Conservation (phyloP, 1,284 basidiomycete species). For the Abortiporus biennis region DNA sequence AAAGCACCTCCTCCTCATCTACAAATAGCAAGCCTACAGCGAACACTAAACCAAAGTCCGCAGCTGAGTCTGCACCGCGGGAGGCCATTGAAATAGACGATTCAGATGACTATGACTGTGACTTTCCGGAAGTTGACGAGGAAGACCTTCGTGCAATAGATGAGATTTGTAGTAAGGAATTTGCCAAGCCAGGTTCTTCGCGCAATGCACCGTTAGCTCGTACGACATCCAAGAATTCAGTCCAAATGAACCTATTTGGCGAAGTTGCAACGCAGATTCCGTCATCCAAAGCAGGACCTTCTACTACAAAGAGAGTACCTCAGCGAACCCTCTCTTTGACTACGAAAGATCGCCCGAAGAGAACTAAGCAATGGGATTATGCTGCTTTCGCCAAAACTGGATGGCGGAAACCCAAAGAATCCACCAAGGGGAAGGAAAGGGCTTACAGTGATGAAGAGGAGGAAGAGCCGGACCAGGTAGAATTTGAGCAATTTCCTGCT, state of each 20-base stretch:
- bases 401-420: slow-evolving; percentile 42
- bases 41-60: slow-evolving; percentile 5
- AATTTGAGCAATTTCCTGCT: slow-evolving; percentile 80
- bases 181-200: slow-evolving; percentile 27
- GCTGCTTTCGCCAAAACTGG: slow-evolving; percentile 80
- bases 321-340: slow-evolving; percentile 33
- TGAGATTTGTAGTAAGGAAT: slow-evolving; percentile 34
- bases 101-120: slow-evolving; percentile 45
- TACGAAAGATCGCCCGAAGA: slow-evolving; percentile 45
- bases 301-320: slow-evolving; percentile 35
- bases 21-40: slow-evolving; percentile 8
- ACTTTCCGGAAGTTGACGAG: slow-evolving; percentile 47
- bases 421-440: slow-evolving; percentile 38
- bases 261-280: slow-evolving; percentile 33
- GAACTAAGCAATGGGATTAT: slow-evolving; percentile 82
- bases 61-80: slow-evolving; percentile 9
- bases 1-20: slow-evolving; percentile 5
- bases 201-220: slow-evolving; percentile 23
- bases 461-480: slow-evolving; percentile 50
- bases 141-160: slow-evolving; percentile 47
- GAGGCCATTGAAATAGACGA: slow-evolving; percentile 32
- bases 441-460: slow-evolving; percentile 36
- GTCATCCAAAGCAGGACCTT: slow-evolving; percentile 9
- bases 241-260: slow-evolving; percentile 66
- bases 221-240: slow-evolving; percentile 25